These are phyloP conservation scores for Trichoderma reesei DNA, from an alignment of 495 filamentous ascomycete genomes.

Conservation along the genomic window DNA sequence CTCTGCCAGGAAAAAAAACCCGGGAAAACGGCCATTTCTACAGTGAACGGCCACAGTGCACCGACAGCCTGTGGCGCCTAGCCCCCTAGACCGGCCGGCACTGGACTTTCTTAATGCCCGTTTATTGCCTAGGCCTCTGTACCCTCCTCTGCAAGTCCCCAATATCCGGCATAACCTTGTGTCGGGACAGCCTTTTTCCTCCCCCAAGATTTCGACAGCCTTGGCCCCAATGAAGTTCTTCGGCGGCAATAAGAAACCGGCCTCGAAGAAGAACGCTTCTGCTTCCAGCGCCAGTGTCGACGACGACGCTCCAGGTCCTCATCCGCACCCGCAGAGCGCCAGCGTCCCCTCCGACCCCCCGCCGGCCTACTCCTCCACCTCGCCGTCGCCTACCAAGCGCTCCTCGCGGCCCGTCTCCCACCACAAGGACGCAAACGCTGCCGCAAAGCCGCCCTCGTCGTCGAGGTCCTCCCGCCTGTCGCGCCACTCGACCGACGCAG, in stretches of 20 bases:
- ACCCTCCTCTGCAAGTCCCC: not conserved
- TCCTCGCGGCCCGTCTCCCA: not conserved
- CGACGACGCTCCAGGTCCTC: not conserved
- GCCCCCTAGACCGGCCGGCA: not conserved
- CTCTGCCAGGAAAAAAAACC: not conserved
- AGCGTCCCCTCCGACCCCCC: not conserved
- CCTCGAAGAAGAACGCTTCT: slow-evolving; percentile 7
- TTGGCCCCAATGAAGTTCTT: slow-evolving; percentile 11
- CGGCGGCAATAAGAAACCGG: slow-evolving; percentile 6
- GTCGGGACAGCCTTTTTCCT: slow-evolving; percentile 8
- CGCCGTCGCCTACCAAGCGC: not conserved
- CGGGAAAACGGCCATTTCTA: no score
- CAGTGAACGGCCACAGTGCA: not conserved
- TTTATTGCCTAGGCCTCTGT: slow-evolving; percentile 4
- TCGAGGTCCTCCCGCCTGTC: slow-evolving; percentile 19
- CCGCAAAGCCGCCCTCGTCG: slow-evolving; percentile 18
- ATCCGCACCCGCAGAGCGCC: not conserved
- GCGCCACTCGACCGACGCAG: slow-evolving; percentile 26
- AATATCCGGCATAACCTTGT: slow-evolving; percentile 11
- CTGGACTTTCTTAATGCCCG: not conserved
- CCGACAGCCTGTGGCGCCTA: not conserved
- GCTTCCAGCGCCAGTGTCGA: slow-evolving; percentile 4
- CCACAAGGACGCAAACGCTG: slow-evolving; percentile 3
- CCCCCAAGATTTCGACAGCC: not conserved
- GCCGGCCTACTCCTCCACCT: not conserved